Conservation (phyloP, 192 early-diverging fungal species). For the Backusella circina region DNA sequence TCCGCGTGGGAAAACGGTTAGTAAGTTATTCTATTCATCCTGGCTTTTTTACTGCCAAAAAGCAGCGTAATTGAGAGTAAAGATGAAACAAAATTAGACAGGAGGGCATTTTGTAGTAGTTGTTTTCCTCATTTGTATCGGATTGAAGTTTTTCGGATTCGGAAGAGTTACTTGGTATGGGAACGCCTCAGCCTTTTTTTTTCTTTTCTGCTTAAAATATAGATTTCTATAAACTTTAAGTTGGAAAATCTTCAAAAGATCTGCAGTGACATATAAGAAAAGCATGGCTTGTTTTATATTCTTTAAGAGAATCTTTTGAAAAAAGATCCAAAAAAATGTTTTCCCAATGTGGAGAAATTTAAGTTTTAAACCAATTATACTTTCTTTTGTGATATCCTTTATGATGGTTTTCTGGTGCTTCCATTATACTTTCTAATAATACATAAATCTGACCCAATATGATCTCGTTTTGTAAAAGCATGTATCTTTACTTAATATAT, state of each 20-base stretch:
- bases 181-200: not conserved
- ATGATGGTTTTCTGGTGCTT: not conserved
- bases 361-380: not conserved
- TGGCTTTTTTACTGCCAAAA: not conserved
- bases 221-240: not conserved
- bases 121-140: not conserved
- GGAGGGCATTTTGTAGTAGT: not conserved
- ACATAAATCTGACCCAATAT: not conserved
- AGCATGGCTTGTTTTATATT: not conserved
- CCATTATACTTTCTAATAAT: not conserved
- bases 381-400: not conserved
- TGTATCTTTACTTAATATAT: not conserved
- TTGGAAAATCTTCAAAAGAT: not conserved
- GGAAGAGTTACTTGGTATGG: not conserved
- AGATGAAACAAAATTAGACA: not conserved
- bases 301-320: not conserved
- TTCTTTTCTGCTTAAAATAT: not conserved
- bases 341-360: not conserved
- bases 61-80: not conserved
- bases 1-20: conserved; percentile 1
- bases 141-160: not conserved
- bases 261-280: not conserved
- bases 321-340: not conserved
- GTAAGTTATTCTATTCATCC: not conserved
- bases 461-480: not conserved